These are phyloP conservation scores for Solanum hybrid DNA, from an alignment of 305 asterid species.

Conservation along the genomic window DNA sequence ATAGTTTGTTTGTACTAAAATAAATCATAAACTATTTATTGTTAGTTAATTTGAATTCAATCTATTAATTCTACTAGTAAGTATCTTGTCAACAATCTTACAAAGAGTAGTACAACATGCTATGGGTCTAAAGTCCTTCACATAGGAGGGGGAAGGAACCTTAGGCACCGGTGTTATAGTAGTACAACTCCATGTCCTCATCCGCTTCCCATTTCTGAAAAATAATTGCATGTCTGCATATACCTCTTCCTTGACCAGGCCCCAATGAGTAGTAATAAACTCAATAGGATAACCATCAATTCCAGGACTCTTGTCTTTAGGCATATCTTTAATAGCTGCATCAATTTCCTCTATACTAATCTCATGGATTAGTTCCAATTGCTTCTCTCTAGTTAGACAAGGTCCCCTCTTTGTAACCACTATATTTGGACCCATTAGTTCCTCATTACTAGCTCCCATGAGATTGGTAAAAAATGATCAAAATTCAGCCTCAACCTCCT, in stretches of 20 bases:
- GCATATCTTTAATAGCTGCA: background rate
- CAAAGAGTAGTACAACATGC: background rate
- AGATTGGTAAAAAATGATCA: background rate
- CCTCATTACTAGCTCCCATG: background rate
- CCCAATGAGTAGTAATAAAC: background rate
- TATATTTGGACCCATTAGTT: background rate
- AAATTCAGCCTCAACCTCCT: background rate
- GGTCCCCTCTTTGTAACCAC: background rate
- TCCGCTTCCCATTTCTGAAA: background rate
- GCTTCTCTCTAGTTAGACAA: background rate
- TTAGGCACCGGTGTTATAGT: background rate
- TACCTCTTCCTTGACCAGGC: background rate
- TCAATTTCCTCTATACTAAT: background rate
- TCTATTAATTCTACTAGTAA: background rate
- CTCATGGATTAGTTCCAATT: background rate
- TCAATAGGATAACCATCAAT: background rate
- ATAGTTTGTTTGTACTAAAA: background rate
- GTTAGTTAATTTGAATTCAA: background rate
- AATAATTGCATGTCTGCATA: background rate
- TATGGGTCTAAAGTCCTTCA: background rate
- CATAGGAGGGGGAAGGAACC: background rate
- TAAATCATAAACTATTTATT: background rate
- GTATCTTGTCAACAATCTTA: background rate
- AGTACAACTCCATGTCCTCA: background rate
- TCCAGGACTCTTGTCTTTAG: background rate